phyloP scores from a whole-genome alignment of 257 asterid genomes.

The Ajuga chamaepitys region DNA sequence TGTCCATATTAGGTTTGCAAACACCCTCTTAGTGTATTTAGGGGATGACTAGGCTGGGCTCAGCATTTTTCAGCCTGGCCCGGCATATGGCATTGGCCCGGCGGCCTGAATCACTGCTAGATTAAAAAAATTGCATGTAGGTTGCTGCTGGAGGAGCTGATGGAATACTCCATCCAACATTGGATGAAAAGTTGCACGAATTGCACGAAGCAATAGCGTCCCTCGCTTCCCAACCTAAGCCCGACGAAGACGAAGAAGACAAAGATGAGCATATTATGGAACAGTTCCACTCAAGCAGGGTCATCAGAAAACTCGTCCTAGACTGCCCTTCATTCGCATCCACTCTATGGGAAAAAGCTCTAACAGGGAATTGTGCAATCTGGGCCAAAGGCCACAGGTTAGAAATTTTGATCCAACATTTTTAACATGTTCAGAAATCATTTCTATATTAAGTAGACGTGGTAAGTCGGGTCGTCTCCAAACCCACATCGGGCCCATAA shows the following conservation, averaged over 20 bases:
- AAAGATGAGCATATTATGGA: slow-evolving; percentile 58
- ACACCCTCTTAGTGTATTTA: no score
- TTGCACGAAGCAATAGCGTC: slow-evolving; percentile 59
- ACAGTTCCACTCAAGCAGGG: slow-evolving; percentile 77
- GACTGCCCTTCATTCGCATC: slow-evolving; percentile 77
- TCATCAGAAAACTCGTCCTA: slow-evolving; percentile 60
- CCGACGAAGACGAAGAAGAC: slow-evolving; percentile 38
- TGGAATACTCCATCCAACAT: slow-evolving; percentile 49
- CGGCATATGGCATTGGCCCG: no score
- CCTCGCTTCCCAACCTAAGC: slow-evolving; percentile 55
- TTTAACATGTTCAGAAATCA: not conserved
- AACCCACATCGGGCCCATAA: no score
- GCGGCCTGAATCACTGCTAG: no score
- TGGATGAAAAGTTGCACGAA: slow-evolving; percentile 48
- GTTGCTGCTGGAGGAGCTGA: slow-evolving; percentile 75
- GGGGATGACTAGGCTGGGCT: no score
- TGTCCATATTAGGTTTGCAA: no score
- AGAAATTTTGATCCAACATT: not conserved
- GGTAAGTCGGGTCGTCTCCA: no score
- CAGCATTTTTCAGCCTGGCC: no score
- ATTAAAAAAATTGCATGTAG: slow-evolving; percentile 29
- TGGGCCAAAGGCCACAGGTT: slow-evolving; percentile 93
- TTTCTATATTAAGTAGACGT: not conserved
- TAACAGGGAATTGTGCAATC: slow-evolving; percentile 57
- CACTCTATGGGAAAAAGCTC: slow-evolving; percentile 65